A percentile compares a stretch with the other conserved stretches of the same genome.
Evolutionary conservation across 2,329 filamentous ascomycete species (phyloP).

Genomic region (Venturia oleaginea): DNA sequence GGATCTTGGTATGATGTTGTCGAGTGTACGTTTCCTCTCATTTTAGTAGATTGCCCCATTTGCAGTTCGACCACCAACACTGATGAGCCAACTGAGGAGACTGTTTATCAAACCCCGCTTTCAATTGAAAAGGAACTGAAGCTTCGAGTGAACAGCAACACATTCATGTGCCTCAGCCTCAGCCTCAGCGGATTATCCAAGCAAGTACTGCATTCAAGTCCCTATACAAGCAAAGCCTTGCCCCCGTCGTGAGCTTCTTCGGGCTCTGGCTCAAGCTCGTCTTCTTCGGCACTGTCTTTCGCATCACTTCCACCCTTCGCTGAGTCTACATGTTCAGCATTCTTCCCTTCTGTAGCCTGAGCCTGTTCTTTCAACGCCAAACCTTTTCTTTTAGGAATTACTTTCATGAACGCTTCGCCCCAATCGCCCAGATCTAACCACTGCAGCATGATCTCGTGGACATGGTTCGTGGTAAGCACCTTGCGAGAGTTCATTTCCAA

Average conservation of each 20-base stretch:
- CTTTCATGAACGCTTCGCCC: slow-evolving; percentile 77
- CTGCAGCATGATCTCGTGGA: slow-evolving; percentile 89
- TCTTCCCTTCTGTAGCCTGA: slow-evolving; percentile 3
- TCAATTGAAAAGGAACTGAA: not conserved
- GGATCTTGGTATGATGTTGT: not conserved
- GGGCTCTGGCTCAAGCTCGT: not conserved
- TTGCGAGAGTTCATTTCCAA: slow-evolving; percentile 81
- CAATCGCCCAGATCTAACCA: slow-evolving; percentile 90
- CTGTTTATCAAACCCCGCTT: not conserved
- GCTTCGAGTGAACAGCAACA: not conserved
- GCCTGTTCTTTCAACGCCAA: slow-evolving; percentile 32
- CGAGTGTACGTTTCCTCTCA: not conserved
- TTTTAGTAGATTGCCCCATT: not conserved
- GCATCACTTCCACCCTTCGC: not conserved
- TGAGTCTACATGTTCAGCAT: not conserved
- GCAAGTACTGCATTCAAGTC: not conserved
- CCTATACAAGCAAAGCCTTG: not conserved
- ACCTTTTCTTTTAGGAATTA: slow-evolving; percentile 86
- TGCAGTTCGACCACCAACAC: not conserved
- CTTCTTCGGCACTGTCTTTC: not conserved
- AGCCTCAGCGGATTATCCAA: not conserved
- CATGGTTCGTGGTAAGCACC: slow-evolving; percentile 89
- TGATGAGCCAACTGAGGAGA: not conserved
- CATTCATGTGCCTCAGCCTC: slow-evolving; percentile 1
- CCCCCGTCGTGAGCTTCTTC: not conserved